Evolutionary conservation across 1,139 yeast genomes (phyloP).

Genomic region (Pichia sp.): DNA sequence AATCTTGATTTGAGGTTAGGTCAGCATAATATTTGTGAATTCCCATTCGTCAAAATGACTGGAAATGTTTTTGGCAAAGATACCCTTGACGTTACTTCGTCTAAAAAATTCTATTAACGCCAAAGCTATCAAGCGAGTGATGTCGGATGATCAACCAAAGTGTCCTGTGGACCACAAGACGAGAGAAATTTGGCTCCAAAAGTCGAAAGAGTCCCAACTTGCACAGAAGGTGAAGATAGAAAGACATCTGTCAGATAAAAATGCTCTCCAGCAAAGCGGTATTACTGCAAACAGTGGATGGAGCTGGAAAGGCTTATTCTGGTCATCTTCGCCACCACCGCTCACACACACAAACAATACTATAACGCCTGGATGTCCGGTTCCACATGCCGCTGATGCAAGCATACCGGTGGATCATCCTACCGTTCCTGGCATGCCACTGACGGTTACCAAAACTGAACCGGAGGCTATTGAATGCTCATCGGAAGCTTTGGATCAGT

Average conservation of each 20-base stretch:
- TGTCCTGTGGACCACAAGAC: conserved; percentile 72
- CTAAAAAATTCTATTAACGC: too few species aligned
- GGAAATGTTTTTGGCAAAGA: too few species aligned
- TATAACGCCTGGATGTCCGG: conserved; percentile 18
- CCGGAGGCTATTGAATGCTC: conserved; percentile 46
- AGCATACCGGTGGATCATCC: conserved; percentile 20
- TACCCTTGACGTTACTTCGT: too few species aligned
- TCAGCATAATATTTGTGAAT: neutral
- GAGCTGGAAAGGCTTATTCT: conserved; percentile 20
- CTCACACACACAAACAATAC: neutral
- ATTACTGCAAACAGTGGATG: conserved; percentile 7
- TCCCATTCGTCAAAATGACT: neutral
- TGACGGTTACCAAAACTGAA: conserved; percentile 40
- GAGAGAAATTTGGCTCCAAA: conserved; percentile 54
- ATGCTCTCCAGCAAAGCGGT: neutral
- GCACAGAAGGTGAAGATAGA: conserved; percentile 10
- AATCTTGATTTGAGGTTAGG: neutral
- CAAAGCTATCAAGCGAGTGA: conserved; percentile 4
- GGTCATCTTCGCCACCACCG: conserved; percentile 8
- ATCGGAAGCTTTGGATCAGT: conserved; percentile 23
- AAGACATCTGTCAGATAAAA: neutral
- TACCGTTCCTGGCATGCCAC: conserved; percentile 26
- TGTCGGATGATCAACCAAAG: conserved; percentile 33
- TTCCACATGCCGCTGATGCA: conserved; percentile 17
- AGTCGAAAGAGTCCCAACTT: conserved; percentile 24